Evolutionary conservation across 257 asterid genomes (phyloP).

Genomic region (Przewalskia tangutica): DNA sequence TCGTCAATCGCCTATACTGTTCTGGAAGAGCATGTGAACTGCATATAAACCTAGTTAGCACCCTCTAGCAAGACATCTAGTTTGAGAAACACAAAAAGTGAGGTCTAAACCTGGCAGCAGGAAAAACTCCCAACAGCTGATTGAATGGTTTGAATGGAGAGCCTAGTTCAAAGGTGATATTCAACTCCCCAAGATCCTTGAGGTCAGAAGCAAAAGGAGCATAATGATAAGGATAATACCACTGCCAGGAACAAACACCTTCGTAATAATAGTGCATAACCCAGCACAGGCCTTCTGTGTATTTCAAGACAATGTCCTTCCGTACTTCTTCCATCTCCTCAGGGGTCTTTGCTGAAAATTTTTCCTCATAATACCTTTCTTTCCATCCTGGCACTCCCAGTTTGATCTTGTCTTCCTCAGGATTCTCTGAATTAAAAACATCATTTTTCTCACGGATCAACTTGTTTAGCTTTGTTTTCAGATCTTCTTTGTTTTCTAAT

Average conservation of each 20-base stretch:
- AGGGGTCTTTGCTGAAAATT: constrained; percentile 63
- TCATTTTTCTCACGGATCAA: constrained; percentile 75
- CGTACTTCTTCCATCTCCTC: constrained; percentile 82
- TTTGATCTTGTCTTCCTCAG: constrained; percentile 87
- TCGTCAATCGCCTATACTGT: constrained; percentile 81
- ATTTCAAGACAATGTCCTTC: constrained; percentile 71
- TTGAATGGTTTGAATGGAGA: constrained; percentile 94
- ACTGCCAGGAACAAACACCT: constrained; percentile 97
- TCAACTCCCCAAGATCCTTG: constrained; percentile 61
- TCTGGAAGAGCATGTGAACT: constrained; percentile 93
- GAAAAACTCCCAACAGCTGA: constrained; percentile 90
- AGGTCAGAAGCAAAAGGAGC: constrained; percentile 99
- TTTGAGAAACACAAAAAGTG: background rate
- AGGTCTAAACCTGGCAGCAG: constrained; percentile 81
- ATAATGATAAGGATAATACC: constrained; percentile 96
- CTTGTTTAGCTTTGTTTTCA: constrained; percentile 69
- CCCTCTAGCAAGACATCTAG: background rate
- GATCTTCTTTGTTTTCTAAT: constrained; percentile 66
- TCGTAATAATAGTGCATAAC: constrained; percentile 96
- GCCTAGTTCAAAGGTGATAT: constrained; percentile 68
- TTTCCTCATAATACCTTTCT: constrained; percentile 90
- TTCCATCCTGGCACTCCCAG: constrained; percentile 93
- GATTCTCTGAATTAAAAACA: constrained; percentile 55
- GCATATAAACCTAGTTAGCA: constrained; percentile 38
- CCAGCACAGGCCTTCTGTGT: constrained; percentile 95